Percentiles rank a stretch among this genome's conserved stretches.
Evolutionary conservation across 371 early-diverging fungal genomes (phyloP).

Genomic region (Batkoa obscura): DNA sequence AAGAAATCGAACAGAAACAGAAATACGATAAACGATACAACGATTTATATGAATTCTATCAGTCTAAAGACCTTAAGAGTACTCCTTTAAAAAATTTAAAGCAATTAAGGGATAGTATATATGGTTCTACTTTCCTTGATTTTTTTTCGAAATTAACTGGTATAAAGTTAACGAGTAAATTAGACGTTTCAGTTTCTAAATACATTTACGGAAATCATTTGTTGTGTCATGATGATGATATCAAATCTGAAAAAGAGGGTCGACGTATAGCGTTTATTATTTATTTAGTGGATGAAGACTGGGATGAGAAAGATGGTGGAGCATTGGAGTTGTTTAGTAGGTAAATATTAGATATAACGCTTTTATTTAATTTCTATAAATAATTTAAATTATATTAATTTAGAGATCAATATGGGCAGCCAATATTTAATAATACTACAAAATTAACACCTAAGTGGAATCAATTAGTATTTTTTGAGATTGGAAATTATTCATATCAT

Average conservation of each 20-base stretch:
- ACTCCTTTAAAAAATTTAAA: conserved; percentile 16
- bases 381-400: too few species aligned
- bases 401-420: conserved; percentile 18
- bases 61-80: conserved; percentile 28
- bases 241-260: conserved; percentile 29
- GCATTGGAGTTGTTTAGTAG: conserved; percentile 30
- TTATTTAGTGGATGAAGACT: conserved; percentile 41
- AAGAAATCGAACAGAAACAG: not conserved
- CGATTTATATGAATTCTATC: conserved; percentile 45
- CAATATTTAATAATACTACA: conserved; percentile 17
- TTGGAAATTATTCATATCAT: conserved; percentile 33
- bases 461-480: conserved; percentile 35
- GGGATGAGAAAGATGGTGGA: conserved; percentile 36
- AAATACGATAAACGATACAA: conserved; percentile 23
- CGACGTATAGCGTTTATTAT: conserved; percentile 47
- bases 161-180: conserved; percentile 18
- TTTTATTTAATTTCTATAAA: not conserved
- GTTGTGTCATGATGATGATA: conserved; percentile 50
- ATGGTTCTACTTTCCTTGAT: conserved; percentile 24
- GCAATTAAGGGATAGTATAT: conserved; percentile 21
- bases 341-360: too few species aligned
- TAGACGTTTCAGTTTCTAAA: conserved; percentile 38
- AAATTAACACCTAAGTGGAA: conserved; percentile 28
- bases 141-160: conserved; percentile 30
- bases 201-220: conserved; percentile 33